Evolutionary conservation across 1,284 basidiomycete species (phyloP).

Genomic region (Taiwanofungus camphoratus): DNA sequence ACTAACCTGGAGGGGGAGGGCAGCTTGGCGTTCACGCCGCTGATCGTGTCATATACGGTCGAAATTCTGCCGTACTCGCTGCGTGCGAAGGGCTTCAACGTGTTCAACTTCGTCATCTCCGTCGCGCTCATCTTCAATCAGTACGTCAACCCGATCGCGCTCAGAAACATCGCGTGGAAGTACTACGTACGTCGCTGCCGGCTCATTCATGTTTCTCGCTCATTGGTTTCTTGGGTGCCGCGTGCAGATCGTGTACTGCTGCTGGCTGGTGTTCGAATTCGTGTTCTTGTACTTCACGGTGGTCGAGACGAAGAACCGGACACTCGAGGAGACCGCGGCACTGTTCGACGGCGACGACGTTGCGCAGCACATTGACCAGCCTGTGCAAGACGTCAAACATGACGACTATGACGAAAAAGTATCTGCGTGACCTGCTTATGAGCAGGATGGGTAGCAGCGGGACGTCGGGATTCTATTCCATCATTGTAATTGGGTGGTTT

Average conservation of each 20-base stretch:
- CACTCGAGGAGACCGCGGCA: constrained; percentile 72
- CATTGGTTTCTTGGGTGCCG: neutral
- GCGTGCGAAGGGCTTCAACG: constrained; percentile 74
- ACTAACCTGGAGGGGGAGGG: constrained; percentile 9
- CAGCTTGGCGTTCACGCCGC: constrained; percentile 67
- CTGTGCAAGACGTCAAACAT: constrained; percentile 22
- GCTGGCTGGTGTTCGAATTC: constrained; percentile 60
- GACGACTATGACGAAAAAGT: constrained; percentile 31
- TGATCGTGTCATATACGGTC: constrained; percentile 70
- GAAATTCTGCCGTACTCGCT: constrained; percentile 69
- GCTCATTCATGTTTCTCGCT: neutral
- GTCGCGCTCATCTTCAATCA: constrained; percentile 73
- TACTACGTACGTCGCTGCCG: constrained; percentile 29
- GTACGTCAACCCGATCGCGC: constrained; percentile 77
- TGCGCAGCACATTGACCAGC: constrained; percentile 20
- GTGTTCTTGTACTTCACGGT: constrained; percentile 61
- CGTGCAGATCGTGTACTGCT: constrained; percentile 55
- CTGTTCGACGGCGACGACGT: constrained; percentile 64
- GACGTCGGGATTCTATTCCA: too few species aligned
- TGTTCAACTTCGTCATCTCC: constrained; percentile 66
- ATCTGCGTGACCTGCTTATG: constrained; percentile 10
- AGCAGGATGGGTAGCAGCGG: too few species aligned
- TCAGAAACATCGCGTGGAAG: constrained; percentile 50
- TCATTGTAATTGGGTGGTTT: too few species aligned
- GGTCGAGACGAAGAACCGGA: constrained; percentile 67